These are phyloP conservation scores for Fusarium sp. DNA, from an alignment of 2,329 filamentous ascomycete genomes.

Conservation along the genomic window DNA sequence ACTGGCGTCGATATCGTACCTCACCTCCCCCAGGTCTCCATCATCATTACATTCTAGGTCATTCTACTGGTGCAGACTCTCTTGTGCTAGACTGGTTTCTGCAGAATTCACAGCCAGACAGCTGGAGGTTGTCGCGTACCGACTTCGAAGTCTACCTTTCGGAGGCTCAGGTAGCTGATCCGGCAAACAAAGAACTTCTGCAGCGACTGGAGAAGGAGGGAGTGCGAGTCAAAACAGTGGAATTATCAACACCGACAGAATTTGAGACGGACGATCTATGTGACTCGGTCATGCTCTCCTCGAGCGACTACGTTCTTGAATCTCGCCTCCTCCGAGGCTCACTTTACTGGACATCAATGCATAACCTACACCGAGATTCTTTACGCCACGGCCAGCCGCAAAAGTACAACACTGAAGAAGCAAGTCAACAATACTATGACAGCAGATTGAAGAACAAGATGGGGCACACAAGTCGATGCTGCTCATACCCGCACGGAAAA, in stretches of 20 bases:
- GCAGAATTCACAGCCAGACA: fast-evolving
- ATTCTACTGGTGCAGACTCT: not conserved
- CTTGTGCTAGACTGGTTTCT: slow-evolving; percentile 4
- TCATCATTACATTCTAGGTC: slow-evolving; percentile 2
- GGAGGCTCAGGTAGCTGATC: not conserved
- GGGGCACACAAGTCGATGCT: not conserved
- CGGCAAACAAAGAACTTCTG: not conserved
- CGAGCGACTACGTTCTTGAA: slow-evolving; percentile 22
- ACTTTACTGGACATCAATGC: not conserved
- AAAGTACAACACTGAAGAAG: not conserved
- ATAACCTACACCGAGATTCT: slow-evolving; percentile 13
- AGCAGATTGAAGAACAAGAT: not conserved
- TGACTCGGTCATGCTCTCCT: slow-evolving; percentile 1
- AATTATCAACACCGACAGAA: not conserved
- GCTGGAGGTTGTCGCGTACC: not conserved
- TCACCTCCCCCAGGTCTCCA: not conserved
- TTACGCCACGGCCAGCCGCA: slow-evolving; percentile 8
- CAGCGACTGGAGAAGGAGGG: not conserved
- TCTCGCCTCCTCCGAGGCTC: not conserved
- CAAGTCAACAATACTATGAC: not conserved
- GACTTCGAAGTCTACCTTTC: slow-evolving; percentile 8
- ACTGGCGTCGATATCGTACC: not conserved
- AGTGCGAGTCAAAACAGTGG: fast-evolving
- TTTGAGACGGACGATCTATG: not conserved
- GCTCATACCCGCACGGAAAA: slow-evolving; percentile 3